Evolutionary conservation across 257 asterid genomes (phyloP).

Genomic region (Solanum pinnatisectum): DNA sequence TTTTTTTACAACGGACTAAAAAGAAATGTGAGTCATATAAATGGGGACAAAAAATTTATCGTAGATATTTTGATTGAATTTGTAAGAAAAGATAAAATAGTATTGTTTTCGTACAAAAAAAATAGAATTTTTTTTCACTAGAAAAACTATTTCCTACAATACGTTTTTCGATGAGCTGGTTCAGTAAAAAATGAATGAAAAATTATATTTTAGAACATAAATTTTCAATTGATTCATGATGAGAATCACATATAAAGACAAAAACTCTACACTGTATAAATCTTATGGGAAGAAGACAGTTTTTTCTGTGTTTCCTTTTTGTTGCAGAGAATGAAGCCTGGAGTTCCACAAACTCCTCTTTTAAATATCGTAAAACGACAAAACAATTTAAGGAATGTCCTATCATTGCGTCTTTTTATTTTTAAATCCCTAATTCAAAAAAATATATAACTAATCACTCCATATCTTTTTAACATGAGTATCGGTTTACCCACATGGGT

Average conservation of each 20-base stretch:
- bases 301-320: neutral
- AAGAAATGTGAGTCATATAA: too few species aligned
- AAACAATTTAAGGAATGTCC: neutral
- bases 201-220: too few species aligned
- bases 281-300: neutral
- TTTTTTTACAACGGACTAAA: too few species aligned
- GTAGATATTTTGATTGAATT: neutral
- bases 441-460: neutral
- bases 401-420: neutral
- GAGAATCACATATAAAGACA: neutral
- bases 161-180: too few species aligned
- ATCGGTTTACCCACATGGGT: neutral
- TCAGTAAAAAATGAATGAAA: accelerated
- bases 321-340: neutral
- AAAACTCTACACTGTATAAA: neutral
- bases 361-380: neutral
- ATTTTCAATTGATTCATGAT: too few species aligned
- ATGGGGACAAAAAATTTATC: too few species aligned
- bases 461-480: too few species aligned
- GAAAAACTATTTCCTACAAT: neutral
- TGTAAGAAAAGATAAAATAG: neutral
- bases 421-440: neutral
- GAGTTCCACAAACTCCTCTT: neutral
- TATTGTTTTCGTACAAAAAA: neutral
- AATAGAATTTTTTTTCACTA: neutral